Conservation (phyloP, 257 asterid genomes). For the Salvia miltiorrhiza region DNA sequence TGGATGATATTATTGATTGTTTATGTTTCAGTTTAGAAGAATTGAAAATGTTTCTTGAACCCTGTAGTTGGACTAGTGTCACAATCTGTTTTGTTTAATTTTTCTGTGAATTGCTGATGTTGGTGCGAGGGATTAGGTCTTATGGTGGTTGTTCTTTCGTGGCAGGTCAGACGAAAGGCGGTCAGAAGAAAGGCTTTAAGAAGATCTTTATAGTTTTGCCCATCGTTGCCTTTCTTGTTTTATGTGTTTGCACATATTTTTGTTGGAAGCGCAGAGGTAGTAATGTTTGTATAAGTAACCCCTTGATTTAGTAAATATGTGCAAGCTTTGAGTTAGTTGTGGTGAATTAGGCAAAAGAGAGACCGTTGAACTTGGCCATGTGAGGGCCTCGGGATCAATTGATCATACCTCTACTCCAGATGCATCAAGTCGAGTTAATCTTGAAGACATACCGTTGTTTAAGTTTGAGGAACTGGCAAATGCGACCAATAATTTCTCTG, state of each 20-base stretch:
- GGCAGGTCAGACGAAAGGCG: too few relatives aligned
- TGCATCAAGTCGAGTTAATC: slow-evolving; percentile 22
- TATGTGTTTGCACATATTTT: slow-evolving; percentile 23
- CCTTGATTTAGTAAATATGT: neutral
- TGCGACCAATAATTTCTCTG: slow-evolving; percentile 34
- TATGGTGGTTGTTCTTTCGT: neutral
- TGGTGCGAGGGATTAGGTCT: neutral
- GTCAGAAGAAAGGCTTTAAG: slow-evolving; percentile 15
- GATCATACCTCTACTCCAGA: slow-evolving; percentile 21
- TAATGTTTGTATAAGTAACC: slow-evolving; percentile 18
- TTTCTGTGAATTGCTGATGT: neutral
- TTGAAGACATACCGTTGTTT: slow-evolving; percentile 37
- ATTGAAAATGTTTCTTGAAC: neutral
- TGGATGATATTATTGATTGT: neutral
- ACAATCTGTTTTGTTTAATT: neutral
- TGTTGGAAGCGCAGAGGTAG: slow-evolving; percentile 58
- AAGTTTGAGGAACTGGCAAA: slow-evolving; percentile 25
- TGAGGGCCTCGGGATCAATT: slow-evolving; percentile 9
- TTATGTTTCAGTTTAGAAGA: neutral
- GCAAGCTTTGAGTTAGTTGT: neutral
- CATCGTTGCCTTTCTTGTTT: slow-evolving; percentile 14
- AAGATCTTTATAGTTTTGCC: slow-evolving; percentile 28
- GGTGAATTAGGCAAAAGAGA: slow-evolving; percentile 27
- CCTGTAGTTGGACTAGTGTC: neutral
- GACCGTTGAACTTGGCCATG: neutral